Evolutionary conservation across 1,139 yeast genomes (phyloP).

Genomic region (Kodamaea arcana): DNA sequence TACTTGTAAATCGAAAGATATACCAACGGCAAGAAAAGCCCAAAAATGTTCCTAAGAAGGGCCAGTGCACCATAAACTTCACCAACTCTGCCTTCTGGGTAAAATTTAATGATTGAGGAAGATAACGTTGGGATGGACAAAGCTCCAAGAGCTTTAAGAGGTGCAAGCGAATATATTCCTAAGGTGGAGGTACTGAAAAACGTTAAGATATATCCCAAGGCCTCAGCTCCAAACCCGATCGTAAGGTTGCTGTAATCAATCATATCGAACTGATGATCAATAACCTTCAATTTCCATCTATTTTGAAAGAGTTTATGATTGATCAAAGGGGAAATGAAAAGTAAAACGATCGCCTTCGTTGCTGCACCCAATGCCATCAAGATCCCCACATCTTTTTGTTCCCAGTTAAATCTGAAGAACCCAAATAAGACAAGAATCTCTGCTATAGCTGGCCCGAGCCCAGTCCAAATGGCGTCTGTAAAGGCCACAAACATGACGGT

Average conservation of each 20-base stretch:
- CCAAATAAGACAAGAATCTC: constrained; percentile 54
- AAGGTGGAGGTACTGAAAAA: constrained; percentile 6
- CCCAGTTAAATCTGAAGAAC: constrained; percentile 57
- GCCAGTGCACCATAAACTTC: constrained; percentile 53
- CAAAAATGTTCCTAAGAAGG: constrained; percentile 34
- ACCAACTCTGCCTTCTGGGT: constrained; percentile 42
- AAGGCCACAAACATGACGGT: constrained; percentile 42
- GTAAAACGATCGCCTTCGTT: constrained; percentile 31
- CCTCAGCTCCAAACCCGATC: constrained; percentile 32
- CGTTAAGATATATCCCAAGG: constrained; percentile 34
- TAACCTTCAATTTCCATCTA: constrained; percentile 25
- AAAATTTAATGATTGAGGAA: constrained; percentile 48
- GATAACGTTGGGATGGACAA: constrained; percentile 42
- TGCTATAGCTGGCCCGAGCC: constrained; percentile 30
- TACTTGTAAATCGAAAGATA: constrained; percentile 36
- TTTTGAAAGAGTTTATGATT: constrained; percentile 24
- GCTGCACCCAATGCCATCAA: constrained; percentile 53
- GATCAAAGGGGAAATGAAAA: constrained; percentile 31
- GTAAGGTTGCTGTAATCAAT: constrained; percentile 44
- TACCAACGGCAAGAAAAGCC: constrained; percentile 35
- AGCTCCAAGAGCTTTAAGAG: constrained; percentile 48
- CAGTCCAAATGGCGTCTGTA: constrained; percentile 42
- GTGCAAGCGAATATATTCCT: constrained; percentile 5
- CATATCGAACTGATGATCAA: constrained; percentile 46
- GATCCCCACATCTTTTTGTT: constrained; percentile 54